A percentile compares a stretch with the other conserved stretches of the same genome.
Evolutionary conservation across 2,329 filamentous ascomycete species (phyloP).

Genomic region (Aspergillus ibericus): DNA sequence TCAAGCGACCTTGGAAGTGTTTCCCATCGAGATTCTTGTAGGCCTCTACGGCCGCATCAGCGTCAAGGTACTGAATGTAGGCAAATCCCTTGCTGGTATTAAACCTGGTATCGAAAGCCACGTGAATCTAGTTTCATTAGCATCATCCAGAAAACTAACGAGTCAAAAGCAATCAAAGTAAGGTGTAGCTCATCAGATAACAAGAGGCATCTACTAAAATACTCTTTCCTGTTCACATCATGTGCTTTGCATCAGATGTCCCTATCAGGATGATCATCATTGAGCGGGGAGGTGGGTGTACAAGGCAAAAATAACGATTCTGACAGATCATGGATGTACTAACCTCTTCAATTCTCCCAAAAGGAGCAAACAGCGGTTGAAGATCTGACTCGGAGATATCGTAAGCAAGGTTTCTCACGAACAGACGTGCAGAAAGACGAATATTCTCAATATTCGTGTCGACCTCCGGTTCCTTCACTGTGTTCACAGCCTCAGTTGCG

Average conservation of each 20-base stretch:
- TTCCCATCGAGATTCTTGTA: constrained; percentile 78
- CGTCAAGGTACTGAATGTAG: constrained; percentile 74
- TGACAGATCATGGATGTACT: constrained; percentile 41
- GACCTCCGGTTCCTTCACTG: constrained; percentile 22
- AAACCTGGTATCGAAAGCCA: constrained; percentile 69
- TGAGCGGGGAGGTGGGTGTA: constrained; percentile 36
- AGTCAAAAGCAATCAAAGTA: constrained; percentile 18
- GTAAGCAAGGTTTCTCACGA: constrained; percentile 86
- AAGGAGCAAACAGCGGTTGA: constrained; percentile 65
- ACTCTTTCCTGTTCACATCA: constrained; percentile 87
- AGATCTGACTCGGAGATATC: constrained; percentile 75
- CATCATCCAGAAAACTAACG: constrained; percentile 26
- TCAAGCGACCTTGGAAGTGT: constrained; percentile 85
- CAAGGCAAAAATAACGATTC: constrained; percentile 12
- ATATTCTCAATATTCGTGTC: constrained; percentile 61
- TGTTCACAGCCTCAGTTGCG: constrained; percentile 9
- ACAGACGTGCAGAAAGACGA: constrained; percentile 72
- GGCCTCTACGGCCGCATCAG: constrained; percentile 73
- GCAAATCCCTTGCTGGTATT: constrained; percentile 86
- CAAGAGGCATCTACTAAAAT: constrained; percentile 99
- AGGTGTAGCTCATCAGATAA: constrained; percentile 64
- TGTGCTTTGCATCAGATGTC: constrained; percentile 96
- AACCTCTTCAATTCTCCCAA: constrained; percentile 85
- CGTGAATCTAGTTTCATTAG: constrained; percentile 71
- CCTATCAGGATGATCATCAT: constrained; percentile 99